These are phyloP conservation scores for Lachnellula occidentalis DNA, from an alignment of 2,329 filamentous ascomycete genomes.

Conservation along the genomic window DNA sequence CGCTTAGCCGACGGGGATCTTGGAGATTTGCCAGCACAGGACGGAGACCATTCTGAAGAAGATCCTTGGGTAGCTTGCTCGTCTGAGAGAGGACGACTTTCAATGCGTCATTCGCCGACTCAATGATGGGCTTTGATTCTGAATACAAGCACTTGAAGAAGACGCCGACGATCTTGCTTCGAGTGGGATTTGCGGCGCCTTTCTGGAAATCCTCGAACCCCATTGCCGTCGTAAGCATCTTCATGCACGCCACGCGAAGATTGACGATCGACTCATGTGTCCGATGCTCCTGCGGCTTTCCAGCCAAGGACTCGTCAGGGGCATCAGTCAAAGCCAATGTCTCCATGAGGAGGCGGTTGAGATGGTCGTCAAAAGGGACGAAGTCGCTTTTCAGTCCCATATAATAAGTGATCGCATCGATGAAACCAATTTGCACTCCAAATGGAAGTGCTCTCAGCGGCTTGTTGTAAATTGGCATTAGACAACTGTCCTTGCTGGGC, in stretches of 20 bases:
- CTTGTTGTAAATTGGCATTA: constrained; percentile 93
- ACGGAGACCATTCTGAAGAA: constrained; percentile 87
- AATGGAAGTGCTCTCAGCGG: constrained; percentile 90
- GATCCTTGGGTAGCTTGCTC: constrained; percentile 88
- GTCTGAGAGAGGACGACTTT: constrained; percentile 83
- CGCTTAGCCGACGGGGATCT: constrained; percentile 83
- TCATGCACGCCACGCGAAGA: constrained; percentile 87
- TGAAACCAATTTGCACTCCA: constrained; percentile 92
- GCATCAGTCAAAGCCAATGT: constrained; percentile 91
- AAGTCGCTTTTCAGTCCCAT: constrained; percentile 84
- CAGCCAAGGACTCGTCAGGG: constrained; percentile 83
- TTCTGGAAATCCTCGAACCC: constrained; percentile 86
- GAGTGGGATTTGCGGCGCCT: constrained; percentile 59
- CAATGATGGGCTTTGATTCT: constrained; percentile 85
- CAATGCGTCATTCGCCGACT: constrained; percentile 85
- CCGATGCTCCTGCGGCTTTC: constrained; percentile 89
- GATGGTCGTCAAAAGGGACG: constrained; percentile 83
- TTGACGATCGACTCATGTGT: constrained; percentile 94
- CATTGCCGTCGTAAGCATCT: constrained; percentile 88
- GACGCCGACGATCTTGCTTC: constrained; percentile 76
- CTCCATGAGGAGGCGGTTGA: constrained; percentile 88
- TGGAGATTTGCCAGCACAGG: constrained; percentile 96
- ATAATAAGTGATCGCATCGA: constrained; percentile 95
- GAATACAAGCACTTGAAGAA: constrained; percentile 98
- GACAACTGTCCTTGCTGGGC: constrained; percentile 81